Conservation (phyloP, 306 rosid species). For the Castanea mollissima region DNA sequence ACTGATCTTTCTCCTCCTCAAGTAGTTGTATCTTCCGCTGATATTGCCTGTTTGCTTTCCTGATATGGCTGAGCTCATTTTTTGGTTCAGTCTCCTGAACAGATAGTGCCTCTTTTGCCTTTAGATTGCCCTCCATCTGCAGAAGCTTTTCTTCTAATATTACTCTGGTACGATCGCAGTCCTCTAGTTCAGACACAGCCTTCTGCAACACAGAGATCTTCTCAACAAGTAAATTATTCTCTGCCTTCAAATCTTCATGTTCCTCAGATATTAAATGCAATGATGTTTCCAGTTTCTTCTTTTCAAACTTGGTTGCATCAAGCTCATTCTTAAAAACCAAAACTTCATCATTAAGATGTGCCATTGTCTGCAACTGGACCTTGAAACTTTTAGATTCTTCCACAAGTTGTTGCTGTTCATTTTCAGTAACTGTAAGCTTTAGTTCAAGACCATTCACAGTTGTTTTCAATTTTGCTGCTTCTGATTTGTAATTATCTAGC, state of each 20-base stretch:
- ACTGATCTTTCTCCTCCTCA: conserved; percentile 42
- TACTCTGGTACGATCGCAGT: conserved; percentile 29
- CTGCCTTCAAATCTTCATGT: conserved; percentile 50
- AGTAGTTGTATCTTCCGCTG: conserved; percentile 26
- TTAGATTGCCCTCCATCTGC: conserved; percentile 47
- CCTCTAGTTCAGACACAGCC: conserved; percentile 36
- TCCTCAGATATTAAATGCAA: conserved; percentile 34
- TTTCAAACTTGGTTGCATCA: conserved; percentile 35
- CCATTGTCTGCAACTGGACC: conserved; percentile 40
- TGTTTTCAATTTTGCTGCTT: conserved; percentile 38
- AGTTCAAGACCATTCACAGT: conserved; percentile 37
- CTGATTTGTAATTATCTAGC: conserved; percentile 46
- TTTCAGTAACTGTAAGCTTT: conserved; percentile 47
- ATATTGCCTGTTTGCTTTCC: conserved; percentile 31
- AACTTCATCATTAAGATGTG: conserved; percentile 38
- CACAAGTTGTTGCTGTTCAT: conserved; percentile 38
- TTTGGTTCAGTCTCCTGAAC: conserved; percentile 32
- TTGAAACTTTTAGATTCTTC: conserved; percentile 42
- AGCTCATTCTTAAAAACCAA: conserved; percentile 44
- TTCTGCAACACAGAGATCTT: conserved; percentile 36
- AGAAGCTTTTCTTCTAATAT: conserved; percentile 52
- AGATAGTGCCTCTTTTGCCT: conserved; percentile 35
- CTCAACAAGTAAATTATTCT: conserved; percentile 31
- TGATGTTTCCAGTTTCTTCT: conserved; percentile 48
- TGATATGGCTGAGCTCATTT: conserved; percentile 35